Conservation (phyloP, 768 basidiomycete genomes). For the Strobilomyces echinocephalus region DNA sequence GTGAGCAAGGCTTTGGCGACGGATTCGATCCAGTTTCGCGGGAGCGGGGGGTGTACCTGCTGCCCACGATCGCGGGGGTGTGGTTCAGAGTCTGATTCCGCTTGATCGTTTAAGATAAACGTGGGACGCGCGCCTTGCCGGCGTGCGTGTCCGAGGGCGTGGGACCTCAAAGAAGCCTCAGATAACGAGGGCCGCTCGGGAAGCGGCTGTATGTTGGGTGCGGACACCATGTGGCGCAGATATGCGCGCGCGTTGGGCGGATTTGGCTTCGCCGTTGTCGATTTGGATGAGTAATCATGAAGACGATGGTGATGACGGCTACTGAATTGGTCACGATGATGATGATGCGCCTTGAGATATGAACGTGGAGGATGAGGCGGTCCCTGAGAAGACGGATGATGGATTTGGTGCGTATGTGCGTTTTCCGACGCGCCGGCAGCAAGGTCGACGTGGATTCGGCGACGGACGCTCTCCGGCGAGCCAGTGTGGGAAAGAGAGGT, state of each 20-base stretch:
- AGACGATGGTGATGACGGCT: conserved; percentile 18
- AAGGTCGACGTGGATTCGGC: conserved; percentile 9
- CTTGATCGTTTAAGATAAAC: conserved; percentile 33
- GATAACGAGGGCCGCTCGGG: conserved; percentile 30
- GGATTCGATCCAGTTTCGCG: conserved; percentile 64
- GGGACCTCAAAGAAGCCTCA: conserved; percentile 33
- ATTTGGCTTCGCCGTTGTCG: conserved; percentile 19
- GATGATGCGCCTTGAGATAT: conserved; percentile 14
- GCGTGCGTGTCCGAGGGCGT: conserved; percentile 12
- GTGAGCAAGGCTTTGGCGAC: conserved; percentile 65
- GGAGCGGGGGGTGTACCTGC: conserved; percentile 47
- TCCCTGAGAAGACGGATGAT: conserved; percentile 23
- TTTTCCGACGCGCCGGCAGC: conserved; percentile 9
- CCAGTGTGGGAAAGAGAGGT: conserved; percentile 14
- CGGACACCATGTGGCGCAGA: conserved; percentile 71
- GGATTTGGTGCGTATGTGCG: conserved; percentile 10
- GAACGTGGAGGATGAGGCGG: conserved; percentile 21
- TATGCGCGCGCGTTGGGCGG: conserved; percentile 57
- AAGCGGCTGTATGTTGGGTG: conserved; percentile 40
- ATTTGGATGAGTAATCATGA: conserved; percentile 25
- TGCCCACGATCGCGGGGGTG: conserved; percentile 27
- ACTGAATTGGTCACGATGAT: conserved; percentile 13
- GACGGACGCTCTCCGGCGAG: conserved; percentile 23
- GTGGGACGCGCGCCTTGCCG: conserved; percentile 30
- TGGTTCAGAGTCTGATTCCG: conserved; percentile 18